phyloP scores from a whole-genome alignment of 2,329 filamentous ascomycete genomes.

The Hypomyces rosellus region DNA sequence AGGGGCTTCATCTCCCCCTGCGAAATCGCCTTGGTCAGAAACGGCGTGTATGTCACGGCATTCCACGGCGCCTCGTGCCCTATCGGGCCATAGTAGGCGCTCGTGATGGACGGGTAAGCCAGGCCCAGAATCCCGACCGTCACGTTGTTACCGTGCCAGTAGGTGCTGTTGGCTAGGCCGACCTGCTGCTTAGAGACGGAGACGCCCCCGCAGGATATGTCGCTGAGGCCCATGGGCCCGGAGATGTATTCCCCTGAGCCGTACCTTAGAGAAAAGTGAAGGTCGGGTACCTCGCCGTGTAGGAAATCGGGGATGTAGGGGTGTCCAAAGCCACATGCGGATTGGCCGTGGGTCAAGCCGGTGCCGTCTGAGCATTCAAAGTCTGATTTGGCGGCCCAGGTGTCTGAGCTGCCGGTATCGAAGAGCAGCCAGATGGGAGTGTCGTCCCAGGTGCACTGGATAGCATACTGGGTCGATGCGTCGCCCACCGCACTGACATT shows the following conservation, averaged over 20 bases:
- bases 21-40: constrained; percentile 42
- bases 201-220: constrained; percentile 41
- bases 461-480: constrained; percentile 37
- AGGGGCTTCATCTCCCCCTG: constrained; percentile 39
- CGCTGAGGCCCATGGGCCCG: constrained; percentile 41
- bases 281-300: constrained; percentile 30
- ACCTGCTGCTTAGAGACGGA: constrained; percentile 40
- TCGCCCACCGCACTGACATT: constrained; percentile 33
- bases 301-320: constrained; percentile 34
- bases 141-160: constrained; percentile 46
- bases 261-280: constrained; percentile 42
- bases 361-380: constrained; percentile 37
- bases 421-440: constrained; percentile 36
- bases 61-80: constrained; percentile 33
- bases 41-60: constrained; percentile 39
- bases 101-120: constrained; percentile 45
- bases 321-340: constrained; percentile 36
- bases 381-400: constrained; percentile 37
- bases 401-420: constrained; percentile 48
- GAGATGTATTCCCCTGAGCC: constrained; percentile 43
- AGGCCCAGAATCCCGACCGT: constrained; percentile 47
- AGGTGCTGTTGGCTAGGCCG: constrained; percentile 42
- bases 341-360: constrained; percentile 25
- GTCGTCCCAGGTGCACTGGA: constrained; percentile 35
- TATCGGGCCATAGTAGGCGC: constrained; percentile 36